Base-by-base conservation (phyloP, 306 rosid genomes). In the Rosa chinensis region DNA sequence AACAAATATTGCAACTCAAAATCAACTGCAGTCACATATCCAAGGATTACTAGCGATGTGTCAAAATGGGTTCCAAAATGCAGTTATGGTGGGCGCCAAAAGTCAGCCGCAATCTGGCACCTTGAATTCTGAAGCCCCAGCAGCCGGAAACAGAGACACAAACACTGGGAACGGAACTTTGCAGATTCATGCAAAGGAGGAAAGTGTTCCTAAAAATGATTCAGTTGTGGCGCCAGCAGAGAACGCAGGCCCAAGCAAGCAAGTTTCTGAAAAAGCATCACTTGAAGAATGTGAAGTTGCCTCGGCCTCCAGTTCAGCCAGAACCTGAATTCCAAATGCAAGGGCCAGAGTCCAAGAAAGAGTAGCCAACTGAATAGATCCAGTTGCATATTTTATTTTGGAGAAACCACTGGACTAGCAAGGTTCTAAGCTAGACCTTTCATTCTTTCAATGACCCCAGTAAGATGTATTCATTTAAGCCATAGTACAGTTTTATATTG, bases 21-120 rank as follows among this genome's bases (percentile, higher is more conserved):
- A 77, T 63, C 81, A 84, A 18, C 76, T 75, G 56, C 64, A 42
- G 18, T 45, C 45, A 5, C 77, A 53, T 49, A 48, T 66, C 68
- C 84, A 66, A 80, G 79, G 52, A 47, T 25, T 61, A 1, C 47
- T 63, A 14, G 63, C 37, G 2, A 47, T 74, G 64, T 68, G 61
- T 55, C 79, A 55, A 82, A 79, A 56, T 21, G 53, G 48, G 66
- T 64, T 18, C 69, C 85, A 81, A 63, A 78, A 53, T 63, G 63
- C 48, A 1, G 66, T 32, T 47, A 10, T 23, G 17, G 40, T 40
- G 1, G 83, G 71, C 21, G 37, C 63, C n/a, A 81, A 78, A 39
- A 21, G 42, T 70, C 80, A 78, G 80, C 49, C 28, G 28, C 75
- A 75, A 25, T 47, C 72, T 20, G 49, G 21, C 17, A 13, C 25